phyloP scores from a whole-genome alignment of 441 rosid species.

The Theobroma grandiflorum region DNA sequence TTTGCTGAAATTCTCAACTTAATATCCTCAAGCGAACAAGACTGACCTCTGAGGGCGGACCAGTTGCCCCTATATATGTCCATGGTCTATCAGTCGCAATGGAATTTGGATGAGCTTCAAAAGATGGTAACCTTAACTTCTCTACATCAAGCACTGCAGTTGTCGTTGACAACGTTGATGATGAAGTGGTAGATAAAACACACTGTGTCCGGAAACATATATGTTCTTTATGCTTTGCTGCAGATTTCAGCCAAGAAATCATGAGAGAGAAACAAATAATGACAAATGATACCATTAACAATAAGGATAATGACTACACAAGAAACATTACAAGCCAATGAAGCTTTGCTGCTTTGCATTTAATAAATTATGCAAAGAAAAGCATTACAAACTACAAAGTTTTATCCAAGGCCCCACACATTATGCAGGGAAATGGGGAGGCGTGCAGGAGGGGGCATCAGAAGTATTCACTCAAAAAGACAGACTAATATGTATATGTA shows the following conservation, averaged over 20 bases:
- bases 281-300: conserved; percentile 22
- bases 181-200: conserved; percentile 66
- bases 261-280: conserved; percentile 16
- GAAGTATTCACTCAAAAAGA: not conserved
- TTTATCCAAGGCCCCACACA: not conserved
- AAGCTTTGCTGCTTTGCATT: conserved; percentile 5
- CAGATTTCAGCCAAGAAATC: conserved; percentile 39
- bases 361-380: not conserved
- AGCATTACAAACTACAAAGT: not conserved
- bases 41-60: conserved; percentile 69
- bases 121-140: conserved; percentile 78
- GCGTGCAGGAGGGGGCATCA: not conserved
- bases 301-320: not conserved
- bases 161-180: conserved; percentile 41
- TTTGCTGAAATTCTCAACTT: not conserved
- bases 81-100: conserved; percentile 56
- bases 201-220: conserved; percentile 67
- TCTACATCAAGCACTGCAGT: conserved; percentile 72
- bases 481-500: not conserved
- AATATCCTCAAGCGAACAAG: conserved; percentile 4
- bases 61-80: conserved; percentile 61
- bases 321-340: conserved; percentile 5
- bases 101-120: conserved; percentile 63
- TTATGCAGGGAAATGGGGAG: not conserved
- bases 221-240: conserved; percentile 72